Evolutionary conservation across 176 grass and related monocot genomes (phyloP), one percentile per base, ranked within the genome.

Genomic region (Zoysia japonica): DNA sequence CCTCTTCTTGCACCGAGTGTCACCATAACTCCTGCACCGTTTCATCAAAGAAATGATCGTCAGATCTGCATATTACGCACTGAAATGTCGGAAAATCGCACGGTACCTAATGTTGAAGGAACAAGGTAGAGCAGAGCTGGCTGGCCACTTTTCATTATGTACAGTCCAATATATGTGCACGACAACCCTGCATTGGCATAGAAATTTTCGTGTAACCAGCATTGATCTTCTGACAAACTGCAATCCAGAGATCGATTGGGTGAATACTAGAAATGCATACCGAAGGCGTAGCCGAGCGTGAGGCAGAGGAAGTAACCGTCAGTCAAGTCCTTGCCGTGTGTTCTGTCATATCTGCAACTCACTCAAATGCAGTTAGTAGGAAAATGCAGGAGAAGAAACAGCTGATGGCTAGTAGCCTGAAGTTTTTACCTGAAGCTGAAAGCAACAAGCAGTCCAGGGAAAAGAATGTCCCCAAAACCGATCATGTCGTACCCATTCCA

Each of bases 401-500:
- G 47, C 14, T 45, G 67, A 13, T 42, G 0, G 51, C 53, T 47
- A 56, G 2, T 47, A 48, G 19, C 42, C 56, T 28, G 38, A 19
- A 8, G 14, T 77, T 54, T 20, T 45, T 48, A 94, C 92, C 92
- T 99, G 88, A 92, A 92, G 87, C 86, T 93, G 68, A 99, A 99
- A 83, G 89, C 84, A 81, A 95, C 85, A 82, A 99, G 92, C n/a
- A 99, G 82, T 40, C 96, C 96, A 1, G 96, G 96, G 68, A 99
- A 91, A 82, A 99, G 92, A 69, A 95, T 91, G 80, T 99, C 96
- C 3, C 96, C 96, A 79, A 99, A 99, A 16, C 96, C 96, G 71
- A 99, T 95, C 96, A 99, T 93, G 79, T 95, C 86, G 45, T 95
- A 95, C n/a, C 96, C 96, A 60, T 88, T 86, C 92, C 92, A 99